Percentiles rank a stretch among this genome's conserved stretches.
Evolutionary conservation across 306 rosid species (phyloP).

Genomic region (Cicer arietinum): DNA sequence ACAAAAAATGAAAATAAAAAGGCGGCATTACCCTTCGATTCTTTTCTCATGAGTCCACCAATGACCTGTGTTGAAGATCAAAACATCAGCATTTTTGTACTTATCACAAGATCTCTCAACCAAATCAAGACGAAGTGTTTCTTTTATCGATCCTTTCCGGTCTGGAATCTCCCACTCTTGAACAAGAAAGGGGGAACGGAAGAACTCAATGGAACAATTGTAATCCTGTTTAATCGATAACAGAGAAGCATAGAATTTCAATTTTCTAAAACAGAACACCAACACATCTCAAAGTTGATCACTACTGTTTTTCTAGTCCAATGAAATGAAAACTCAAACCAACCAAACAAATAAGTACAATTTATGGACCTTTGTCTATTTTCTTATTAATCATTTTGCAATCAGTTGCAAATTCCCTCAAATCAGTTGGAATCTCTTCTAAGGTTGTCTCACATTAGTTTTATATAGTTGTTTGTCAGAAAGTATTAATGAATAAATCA

Average conservation of each 20-base stretch:
- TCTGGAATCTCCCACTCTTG: slow-evolving; percentile 81
- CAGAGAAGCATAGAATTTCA: slow-evolving; percentile 20
- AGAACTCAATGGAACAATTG: slow-evolving; percentile 76
- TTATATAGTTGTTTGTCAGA: no score
- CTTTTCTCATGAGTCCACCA: slow-evolving; percentile 99
- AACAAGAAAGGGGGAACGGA: slow-evolving; percentile 84
- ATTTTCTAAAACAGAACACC: neutral
- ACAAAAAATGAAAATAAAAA: neutral
- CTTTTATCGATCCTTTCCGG: slow-evolving; percentile 65
- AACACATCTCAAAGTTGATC: slow-evolving; percentile 14
- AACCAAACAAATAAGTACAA: no score
- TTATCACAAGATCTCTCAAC: slow-evolving; percentile 68
- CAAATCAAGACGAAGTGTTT: slow-evolving; percentile 91
- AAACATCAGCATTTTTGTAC: slow-evolving; percentile 79
- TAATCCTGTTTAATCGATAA: slow-evolving; percentile 64
- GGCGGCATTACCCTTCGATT: slow-evolving; percentile 63
- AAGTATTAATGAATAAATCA: neutral
- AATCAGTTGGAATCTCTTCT: neutral
- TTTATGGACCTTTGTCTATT: neutral
- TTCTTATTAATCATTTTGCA: neutral
- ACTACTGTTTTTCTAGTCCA: neutral
- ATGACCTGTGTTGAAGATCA: slow-evolving; percentile 94
- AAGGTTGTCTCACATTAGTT: no score
- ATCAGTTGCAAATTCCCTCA: neutral
- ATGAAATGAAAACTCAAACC: neutral